These are phyloP conservation scores for Helotiales sp. DNA, from an alignment of 2,329 filamentous ascomycete species.

Conservation along the genomic window DNA sequence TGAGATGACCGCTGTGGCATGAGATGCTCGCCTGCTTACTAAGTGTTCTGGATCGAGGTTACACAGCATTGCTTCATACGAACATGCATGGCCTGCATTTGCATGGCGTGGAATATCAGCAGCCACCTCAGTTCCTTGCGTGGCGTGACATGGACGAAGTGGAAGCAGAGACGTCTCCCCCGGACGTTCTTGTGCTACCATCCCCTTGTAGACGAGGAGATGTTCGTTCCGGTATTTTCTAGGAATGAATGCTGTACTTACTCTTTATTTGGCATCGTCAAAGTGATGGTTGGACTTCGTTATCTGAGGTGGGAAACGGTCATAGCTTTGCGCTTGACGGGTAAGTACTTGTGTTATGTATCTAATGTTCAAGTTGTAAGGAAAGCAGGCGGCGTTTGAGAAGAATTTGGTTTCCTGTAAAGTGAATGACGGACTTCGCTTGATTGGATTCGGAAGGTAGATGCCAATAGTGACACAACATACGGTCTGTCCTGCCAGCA, in stretches of 20 bases:
- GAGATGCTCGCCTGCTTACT: background rate
- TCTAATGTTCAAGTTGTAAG: no score
- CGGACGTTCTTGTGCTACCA: background rate
- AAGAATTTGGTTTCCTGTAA: no score
- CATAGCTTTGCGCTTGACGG: no score
- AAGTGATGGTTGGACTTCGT: no score
- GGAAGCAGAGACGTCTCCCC: background rate
- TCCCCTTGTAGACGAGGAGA: background rate
- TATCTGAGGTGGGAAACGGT: no score
- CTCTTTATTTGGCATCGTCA: background rate
- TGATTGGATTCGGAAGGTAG: background rate
- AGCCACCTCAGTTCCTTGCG: no score
- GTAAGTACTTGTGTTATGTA: no score
- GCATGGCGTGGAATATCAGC: background rate
- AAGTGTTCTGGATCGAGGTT: background rate
- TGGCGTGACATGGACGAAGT: no score
- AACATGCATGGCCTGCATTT: background rate
- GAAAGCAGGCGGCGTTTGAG: no score
- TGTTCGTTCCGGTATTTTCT: background rate
- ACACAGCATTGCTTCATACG: background rate
- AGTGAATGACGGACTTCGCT: background rate
- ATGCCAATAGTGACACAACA: background rate
- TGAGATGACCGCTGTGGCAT: background rate
- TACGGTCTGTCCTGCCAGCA: background rate
- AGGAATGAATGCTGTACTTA: background rate